phyloP scores from a whole-genome alignment of 768 basidiomycete species.

The Asterophora lycoperdoides region DNA sequence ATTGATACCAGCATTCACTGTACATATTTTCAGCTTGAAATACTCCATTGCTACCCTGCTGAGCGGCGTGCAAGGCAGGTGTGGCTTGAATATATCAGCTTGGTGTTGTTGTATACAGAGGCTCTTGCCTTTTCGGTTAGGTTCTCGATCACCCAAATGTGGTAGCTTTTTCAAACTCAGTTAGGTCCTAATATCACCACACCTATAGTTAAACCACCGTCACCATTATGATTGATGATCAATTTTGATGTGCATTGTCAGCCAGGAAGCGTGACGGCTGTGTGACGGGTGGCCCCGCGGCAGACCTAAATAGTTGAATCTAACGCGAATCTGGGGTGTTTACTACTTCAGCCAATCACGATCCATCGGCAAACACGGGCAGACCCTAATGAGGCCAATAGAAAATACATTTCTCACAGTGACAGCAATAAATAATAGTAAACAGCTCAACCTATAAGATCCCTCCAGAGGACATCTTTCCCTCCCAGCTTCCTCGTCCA shows the following conservation, averaged over 20 bases:
- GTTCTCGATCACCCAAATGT: too few species aligned
- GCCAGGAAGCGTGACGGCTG: too few species aligned
- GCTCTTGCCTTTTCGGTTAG: too few species aligned
- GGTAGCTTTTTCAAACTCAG: too few species aligned
- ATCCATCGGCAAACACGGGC: constrained; percentile 2
- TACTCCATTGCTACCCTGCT: too few species aligned
- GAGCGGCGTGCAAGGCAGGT: too few species aligned
- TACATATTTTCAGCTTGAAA: too few species aligned
- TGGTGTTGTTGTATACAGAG: too few species aligned
- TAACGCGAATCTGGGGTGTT: not conserved
- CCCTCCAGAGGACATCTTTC: constrained; percentile 13
- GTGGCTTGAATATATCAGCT: too few species aligned
- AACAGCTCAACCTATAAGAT: constrained; percentile 27
- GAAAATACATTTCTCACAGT: constrained; percentile 6
- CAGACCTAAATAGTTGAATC: not conserved
- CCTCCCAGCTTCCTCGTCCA: constrained; percentile 19
- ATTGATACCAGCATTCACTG: too few species aligned
- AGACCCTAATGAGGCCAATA: constrained; percentile 1
- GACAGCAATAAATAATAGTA: constrained; percentile 16
- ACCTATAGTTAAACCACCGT: too few species aligned
- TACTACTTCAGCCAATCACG: constrained; percentile 1
- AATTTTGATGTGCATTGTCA: not conserved
- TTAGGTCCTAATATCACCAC: too few species aligned
- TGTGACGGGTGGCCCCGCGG: not conserved
- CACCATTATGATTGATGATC: not conserved